Conservation (phyloP, 1,284 basidiomycete species). For the Apiotrichum sp. region DNA sequence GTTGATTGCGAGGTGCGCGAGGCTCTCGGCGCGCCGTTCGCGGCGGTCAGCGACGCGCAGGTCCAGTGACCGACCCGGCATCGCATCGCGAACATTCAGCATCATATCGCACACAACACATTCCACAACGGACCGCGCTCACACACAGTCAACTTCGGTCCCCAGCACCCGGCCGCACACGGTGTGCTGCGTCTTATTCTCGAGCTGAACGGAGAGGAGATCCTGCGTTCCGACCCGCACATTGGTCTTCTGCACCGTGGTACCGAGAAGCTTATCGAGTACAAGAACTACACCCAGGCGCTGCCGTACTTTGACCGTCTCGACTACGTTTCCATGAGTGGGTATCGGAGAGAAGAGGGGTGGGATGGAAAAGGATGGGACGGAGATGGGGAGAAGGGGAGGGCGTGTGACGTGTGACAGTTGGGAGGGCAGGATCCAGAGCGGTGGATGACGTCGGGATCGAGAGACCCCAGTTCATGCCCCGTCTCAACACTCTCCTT, state of each 20-base stretch:
- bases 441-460: too few species aligned
- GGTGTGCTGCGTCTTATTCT: slow-evolving; percentile 96
- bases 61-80: too few species aligned
- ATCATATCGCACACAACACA: too few species aligned
- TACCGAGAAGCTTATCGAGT: slow-evolving; percentile 98
- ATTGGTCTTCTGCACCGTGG: slow-evolving; percentile 94
- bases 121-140: background rate
- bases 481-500: too few species aligned
- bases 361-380: background rate
- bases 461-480: too few species aligned
- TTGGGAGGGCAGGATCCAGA: background rate
- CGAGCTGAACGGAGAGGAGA: slow-evolving; percentile 95
- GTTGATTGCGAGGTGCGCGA: too few species aligned
- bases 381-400: background rate
- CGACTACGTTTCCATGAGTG: slow-evolving; percentile 99
- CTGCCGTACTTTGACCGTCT: slow-evolving; percentile 99
- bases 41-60: too few species aligned
- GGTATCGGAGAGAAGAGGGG: slow-evolving; percentile 31
- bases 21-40: too few species aligned
- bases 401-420: too few species aligned
- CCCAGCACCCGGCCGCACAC: slow-evolving; percentile 97
- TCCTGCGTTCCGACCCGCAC: slow-evolving; percentile 84
- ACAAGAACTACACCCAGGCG: slow-evolving; percentile 97
- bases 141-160: slow-evolving; percentile 80
- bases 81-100: too few species aligned